These are phyloP conservation scores for Tothia fuscella DNA, from an alignment of 2,329 filamentous ascomycete species.

Conservation along the genomic window DNA sequence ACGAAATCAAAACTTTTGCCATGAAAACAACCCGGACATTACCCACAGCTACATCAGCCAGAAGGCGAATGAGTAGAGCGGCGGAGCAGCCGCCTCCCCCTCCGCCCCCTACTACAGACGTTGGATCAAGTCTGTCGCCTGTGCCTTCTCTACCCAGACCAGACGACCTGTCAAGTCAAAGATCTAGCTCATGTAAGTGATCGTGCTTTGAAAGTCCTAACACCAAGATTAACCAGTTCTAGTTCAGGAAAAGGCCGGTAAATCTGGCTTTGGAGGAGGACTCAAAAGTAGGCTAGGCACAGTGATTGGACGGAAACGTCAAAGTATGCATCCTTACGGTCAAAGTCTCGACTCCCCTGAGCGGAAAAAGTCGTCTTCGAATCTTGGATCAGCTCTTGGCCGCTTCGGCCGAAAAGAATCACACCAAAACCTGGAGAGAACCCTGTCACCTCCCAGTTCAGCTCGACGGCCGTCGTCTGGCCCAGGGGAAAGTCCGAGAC, in stretches of 20 bases:
- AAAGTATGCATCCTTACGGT: constrained; percentile 29
- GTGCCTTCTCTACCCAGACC: constrained; percentile 24
- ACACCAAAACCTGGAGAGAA: constrained; percentile 5
- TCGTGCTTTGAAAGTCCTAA: background rate
- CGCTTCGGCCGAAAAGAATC: constrained; percentile 5
- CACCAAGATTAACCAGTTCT: constrained; percentile 6
- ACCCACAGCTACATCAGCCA: background rate
- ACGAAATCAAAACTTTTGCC: constrained; percentile 70
- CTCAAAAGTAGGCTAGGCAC: constrained; percentile 29
- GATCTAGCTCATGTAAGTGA: constrained; percentile 37
- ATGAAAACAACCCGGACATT: constrained; percentile 26
- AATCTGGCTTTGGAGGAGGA: too few species aligned
- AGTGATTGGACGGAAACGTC: constrained; percentile 25
- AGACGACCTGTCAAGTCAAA: constrained; percentile 45
- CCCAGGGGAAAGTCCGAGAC: constrained; percentile 6
- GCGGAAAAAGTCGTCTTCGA: constrained; percentile 39
- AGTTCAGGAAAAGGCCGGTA: constrained; percentile 23
- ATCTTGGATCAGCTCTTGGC: constrained; percentile 24
- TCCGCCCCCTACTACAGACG: constrained; percentile 18
- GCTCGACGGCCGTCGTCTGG: background rate
- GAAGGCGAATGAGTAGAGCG: background rate
- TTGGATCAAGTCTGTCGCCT: constrained; percentile 22
- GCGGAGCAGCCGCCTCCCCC: constrained; percentile 12
- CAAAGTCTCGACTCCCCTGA: constrained; percentile 33
- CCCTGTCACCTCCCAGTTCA: constrained; percentile 5